Evolutionary conservation across 345 rosid species (phyloP).

Genomic region (Clarkia xantiana): DNA sequence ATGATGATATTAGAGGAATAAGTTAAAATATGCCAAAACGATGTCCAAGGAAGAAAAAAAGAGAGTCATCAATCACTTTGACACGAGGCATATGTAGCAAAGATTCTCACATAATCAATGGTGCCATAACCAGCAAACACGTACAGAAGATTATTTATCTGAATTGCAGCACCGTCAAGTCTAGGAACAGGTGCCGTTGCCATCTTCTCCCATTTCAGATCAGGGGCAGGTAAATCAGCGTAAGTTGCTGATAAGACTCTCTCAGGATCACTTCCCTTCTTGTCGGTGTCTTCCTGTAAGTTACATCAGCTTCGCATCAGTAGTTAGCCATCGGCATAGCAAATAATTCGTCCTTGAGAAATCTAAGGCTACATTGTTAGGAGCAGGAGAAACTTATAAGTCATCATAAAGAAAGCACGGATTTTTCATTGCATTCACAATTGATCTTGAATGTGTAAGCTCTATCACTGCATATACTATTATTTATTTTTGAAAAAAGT

Average conservation of each 20-base stretch:
- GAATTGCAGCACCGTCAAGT: constrained; percentile 64
- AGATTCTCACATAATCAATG: constrained; percentile 39
- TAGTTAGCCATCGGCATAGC: not conserved
- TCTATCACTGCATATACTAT: too few relatives aligned
- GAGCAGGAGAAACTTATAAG: too few relatives aligned
- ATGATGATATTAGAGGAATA: too few relatives aligned
- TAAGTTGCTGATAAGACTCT: constrained; percentile 43
- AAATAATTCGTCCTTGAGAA: not conserved
- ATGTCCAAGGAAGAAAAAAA: not conserved
- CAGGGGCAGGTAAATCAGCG: constrained; percentile 68
- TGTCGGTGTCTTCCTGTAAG: constrained; percentile 20
- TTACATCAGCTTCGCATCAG: not conserved
- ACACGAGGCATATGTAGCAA: not conserved
- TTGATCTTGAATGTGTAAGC: too few relatives aligned
- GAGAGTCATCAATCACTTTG: not conserved
- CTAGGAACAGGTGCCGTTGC: constrained; percentile 78
- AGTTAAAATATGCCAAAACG: not conserved
- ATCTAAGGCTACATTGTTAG: too few relatives aligned
- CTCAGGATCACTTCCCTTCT: constrained; percentile 23
- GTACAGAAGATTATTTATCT: constrained; percentile 51
- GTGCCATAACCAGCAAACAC: constrained; percentile 60
- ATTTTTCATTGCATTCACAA: too few relatives aligned
- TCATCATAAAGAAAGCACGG: too few relatives aligned
- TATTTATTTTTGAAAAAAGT: too few relatives aligned
- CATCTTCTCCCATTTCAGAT: constrained; percentile 65